A percentile compares a stretch with the other conserved stretches of the same genome.
Evolutionary conservation across 2,329 filamentous ascomycete species (phyloP).

Genomic region (Leptographium galeiforme): DNA sequence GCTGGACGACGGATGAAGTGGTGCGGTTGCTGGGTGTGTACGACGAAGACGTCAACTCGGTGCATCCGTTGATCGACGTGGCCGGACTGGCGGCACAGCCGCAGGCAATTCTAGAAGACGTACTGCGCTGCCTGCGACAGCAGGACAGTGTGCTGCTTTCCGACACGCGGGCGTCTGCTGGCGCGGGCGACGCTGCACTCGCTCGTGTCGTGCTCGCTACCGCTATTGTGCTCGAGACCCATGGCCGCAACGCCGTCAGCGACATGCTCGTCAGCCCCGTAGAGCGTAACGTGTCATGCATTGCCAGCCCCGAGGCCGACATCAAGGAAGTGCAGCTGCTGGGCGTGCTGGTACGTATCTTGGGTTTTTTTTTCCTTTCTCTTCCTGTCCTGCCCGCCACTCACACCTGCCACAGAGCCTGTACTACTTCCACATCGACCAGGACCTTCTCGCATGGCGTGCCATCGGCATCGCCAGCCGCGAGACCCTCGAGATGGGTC

Average conservation of each 20-base stretch:
- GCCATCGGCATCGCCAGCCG: conserved; percentile 31
- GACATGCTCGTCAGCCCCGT: conserved; percentile 14
- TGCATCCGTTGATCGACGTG: conserved; percentile 17
- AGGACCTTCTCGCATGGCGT: conserved; percentile 35
- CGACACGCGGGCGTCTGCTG: conserved; percentile 7
- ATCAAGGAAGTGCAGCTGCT: neutral
- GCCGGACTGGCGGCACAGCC: conserved; percentile 15
- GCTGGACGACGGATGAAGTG: neutral
- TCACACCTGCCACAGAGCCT: conserved; percentile 10
- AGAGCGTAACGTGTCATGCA: conserved; percentile 16
- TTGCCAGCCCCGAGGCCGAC: conserved; percentile 8
- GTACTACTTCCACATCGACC: conserved; percentile 31
- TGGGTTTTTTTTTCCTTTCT: neutral
- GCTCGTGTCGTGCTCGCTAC: conserved; percentile 20
- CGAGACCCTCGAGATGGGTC: conserved; percentile 30
- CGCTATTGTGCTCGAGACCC: conserved; percentile 19
- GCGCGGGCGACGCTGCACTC: conserved; percentile 18
- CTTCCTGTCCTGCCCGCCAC: neutral
- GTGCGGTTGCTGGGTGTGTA: conserved; percentile 18
- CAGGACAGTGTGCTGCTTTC: neutral
- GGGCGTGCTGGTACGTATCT: neutral
- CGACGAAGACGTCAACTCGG: conserved; percentile 22
- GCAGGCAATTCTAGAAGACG: conserved; percentile 12
- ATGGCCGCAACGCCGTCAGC: conserved; percentile 18
- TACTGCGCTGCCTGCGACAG: neutral